Evolutionary conservation across 1,139 yeast genomes (phyloP), one percentile per base, ranked within the genome.

Genomic region (Saccharomyces hybrid): DNA sequence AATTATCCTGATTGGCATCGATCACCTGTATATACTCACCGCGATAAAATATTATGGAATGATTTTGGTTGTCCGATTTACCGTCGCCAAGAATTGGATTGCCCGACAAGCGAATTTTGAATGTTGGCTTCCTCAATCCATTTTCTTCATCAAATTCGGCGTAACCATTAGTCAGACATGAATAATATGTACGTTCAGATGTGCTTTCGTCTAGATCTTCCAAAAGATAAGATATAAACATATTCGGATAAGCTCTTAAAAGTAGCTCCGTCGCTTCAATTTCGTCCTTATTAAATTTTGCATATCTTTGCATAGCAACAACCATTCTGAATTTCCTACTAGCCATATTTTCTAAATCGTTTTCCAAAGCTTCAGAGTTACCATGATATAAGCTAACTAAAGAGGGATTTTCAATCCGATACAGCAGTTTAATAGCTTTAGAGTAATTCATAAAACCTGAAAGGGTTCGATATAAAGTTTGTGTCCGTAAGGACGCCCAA

Each of bases 51-150:
- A 87, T 80, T n/a, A 88, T 63, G 0, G 95, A 79, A 65, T 82
- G 83, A 63, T 88, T 88, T 66, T 88, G 96, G 63, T 88, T 88
- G 65, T 88, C 96, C 2, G 95, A 83, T 66, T 88, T 88, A 3
- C 96, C 96, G 70, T 88, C 96, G 0, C 97, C 97, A 28, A 89
- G 72, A 44, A 88, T 86, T 2, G 97, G 97, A 65, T 89, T 83
- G 0, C 97, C 97, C 0, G 95, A 84, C 11, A 89, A 72, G 53
- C 75, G 76, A 8, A 89, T 77, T 56, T 80, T 75, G 62, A 77
- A 85, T 49, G 75, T 74, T 5, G 82, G 83, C 27, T 66, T 65
- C 30, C 81, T 72, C 13, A 73, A 63, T 0, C 83, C 81, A 3
- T 59, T 64, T 3, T 66, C 61, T 9, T 69, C 73, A 51, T 75